A percentile compares a stretch with the other conserved stretches of the same genome.
phyloP scores from a whole-genome alignment of 306 rosid genomes.

The Sicyos edulis region DNA sequence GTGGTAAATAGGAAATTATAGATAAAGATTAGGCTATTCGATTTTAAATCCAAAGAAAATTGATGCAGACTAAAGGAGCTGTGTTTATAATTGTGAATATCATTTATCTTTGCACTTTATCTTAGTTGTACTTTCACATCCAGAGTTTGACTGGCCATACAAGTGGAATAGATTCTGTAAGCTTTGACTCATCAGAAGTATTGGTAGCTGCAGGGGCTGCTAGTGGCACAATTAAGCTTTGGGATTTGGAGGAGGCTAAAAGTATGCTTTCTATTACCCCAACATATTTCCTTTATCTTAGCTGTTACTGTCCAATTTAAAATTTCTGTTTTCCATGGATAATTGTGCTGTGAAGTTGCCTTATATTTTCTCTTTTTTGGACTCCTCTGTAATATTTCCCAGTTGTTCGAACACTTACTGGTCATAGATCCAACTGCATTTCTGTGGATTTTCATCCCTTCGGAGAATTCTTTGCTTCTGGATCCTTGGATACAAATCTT shows the following conservation, averaged over 20 bases:
- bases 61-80: neutral
- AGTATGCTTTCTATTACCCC: conserved; percentile 48
- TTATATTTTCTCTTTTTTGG: neutral
- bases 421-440: conserved; percentile 97
- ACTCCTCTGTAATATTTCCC: conserved; percentile 21
- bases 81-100: conserved; percentile 2
- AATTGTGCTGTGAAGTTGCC: conserved; percentile 9
- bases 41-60: neutral
- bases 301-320: neutral
- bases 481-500: conserved; percentile 90
- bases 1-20: too few relatives aligned
- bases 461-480: conserved; percentile 99
- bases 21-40: too few relatives aligned
- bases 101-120: conserved; percentile 21
- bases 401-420: conserved; percentile 98
- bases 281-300: neutral
- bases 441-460: conserved; percentile 97
- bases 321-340: neutral
- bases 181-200: conserved; percentile 94
- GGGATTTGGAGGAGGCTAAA: conserved; percentile 99
- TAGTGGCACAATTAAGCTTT: conserved; percentile 93
- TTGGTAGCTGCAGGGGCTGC: conserved; percentile 99
- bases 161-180: conserved; percentile 95
- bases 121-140: conserved; percentile 29
- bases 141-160: conserved; percentile 98